Evolutionary conservation across 2,329 filamentous ascomycete species (phyloP).

Genomic region (Colletotrichum phormii): DNA sequence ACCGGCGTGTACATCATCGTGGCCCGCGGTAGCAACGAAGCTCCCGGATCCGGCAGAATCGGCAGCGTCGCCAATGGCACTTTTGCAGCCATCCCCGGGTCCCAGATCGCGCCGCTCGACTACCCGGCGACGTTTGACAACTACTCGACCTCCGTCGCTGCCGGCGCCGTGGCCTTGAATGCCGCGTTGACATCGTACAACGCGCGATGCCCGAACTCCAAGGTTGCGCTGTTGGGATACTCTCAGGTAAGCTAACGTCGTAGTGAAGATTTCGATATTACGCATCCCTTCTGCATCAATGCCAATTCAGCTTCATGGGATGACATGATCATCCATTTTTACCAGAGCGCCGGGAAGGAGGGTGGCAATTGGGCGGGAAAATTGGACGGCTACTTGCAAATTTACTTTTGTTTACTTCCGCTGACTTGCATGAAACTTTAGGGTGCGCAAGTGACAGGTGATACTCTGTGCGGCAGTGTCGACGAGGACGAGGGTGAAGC

Average conservation of each 20-base stretch:
- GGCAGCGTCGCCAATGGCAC: slow-evolving; percentile 49
- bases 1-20: slow-evolving; percentile 54
- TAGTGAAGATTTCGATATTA: neutral
- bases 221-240: slow-evolving; percentile 55
- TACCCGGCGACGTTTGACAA: slow-evolving; percentile 51
- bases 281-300: neutral
- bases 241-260: slow-evolving; percentile 49
- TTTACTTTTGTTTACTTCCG: neutral
- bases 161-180: slow-evolving; percentile 47
- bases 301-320: neutral
- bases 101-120: slow-evolving; percentile 47
- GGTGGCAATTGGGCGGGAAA: neutral
- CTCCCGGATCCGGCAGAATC: slow-evolving; percentile 47
- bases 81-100: slow-evolving; percentile 47
- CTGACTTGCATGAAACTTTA: slow-evolving; percentile 37
- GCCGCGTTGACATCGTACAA: slow-evolving; percentile 46
- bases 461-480: slow-evolving; percentile 51
- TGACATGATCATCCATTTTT: neutral
- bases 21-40: slow-evolving; percentile 52
- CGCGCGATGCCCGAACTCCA: slow-evolving; percentile 50
- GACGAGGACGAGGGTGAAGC: slow-evolving; percentile 37
- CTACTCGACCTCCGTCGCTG: slow-evolving; percentile 50
- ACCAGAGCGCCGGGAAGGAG: neutral
- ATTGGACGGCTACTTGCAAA: slow-evolving; percentile 2
- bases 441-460: slow-evolving; percentile 53